Evolutionary conservation across 1,284 basidiomycete genomes (phyloP), one percentile per base, ranked within the genome.

Genomic region (Gastroboletus turbinatus): DNA sequence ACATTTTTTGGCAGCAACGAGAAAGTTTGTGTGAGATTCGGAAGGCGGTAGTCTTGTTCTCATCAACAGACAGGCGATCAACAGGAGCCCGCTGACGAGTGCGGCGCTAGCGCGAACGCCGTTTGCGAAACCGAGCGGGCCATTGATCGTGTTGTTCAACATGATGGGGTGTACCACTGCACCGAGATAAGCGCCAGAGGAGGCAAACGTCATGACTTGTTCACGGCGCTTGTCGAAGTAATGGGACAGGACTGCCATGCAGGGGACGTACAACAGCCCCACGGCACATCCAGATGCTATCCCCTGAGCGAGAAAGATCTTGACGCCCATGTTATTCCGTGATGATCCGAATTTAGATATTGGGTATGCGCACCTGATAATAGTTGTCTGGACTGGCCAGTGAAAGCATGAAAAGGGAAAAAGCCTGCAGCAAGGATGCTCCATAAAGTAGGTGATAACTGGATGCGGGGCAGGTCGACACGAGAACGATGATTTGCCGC

Each of bases 351-450:
- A 17, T 16, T 17, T 32, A n/a, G 10, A n/a, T 5, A 27, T 7
- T 16, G 2, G 36, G 2, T 27, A 8, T 53, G 30, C 56, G 23
- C 10, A 73, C 66, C 60, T 75, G 76, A 50, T 76, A 76, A 49
- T 65, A 73, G 10, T 62, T 63, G 17, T 66, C 56, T 32, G 64
- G 68, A 35, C 67, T 63, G 3, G 70, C 67, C 13, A 77, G 56
- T 3, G 76, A 76, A 25, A 77, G 66, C 69, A 77, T 70, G 60
- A 76, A 76, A 46, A 74, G 57, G 48, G 70, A 74, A 55, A 64
- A 57, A 9, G 50, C 63, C 38, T 72, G 65, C 4, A 74, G 59
- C 0, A 72, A 40, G 14, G 64, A 64, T 36, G 69, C 73, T 19
- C 63, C 67, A 50, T 69, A 70, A 14, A 67, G 63, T 27, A 70